phyloP scores from a whole-genome alignment of 163 green algal species.

The Smithsoniella earleae region DNA sequence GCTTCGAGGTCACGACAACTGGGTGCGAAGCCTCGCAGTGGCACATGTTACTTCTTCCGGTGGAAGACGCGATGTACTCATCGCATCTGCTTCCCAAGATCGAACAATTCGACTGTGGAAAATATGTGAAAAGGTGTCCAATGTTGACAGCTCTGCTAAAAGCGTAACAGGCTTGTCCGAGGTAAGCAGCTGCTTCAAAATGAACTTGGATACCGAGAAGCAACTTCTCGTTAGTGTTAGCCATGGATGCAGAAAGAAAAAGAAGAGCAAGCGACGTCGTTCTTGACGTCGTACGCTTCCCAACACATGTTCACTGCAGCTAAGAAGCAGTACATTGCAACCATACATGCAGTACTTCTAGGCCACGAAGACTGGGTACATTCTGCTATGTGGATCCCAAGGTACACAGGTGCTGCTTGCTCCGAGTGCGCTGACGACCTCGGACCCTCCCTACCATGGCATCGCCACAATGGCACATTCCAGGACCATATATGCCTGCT shows the following conservation, averaged over 20 bases:
- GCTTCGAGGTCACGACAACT: conserved; percentile 74
- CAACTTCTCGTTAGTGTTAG: too few species aligned
- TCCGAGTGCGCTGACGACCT: too few species aligned
- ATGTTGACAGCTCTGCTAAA: too few species aligned
- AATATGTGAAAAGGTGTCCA: conserved; percentile 1
- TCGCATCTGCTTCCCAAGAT: conserved; percentile 1
- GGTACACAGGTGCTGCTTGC: too few species aligned
- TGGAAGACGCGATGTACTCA: not conserved
- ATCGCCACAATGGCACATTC: too few species aligned
- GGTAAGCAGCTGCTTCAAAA: conserved; percentile 70
- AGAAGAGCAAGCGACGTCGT: conserved; percentile 27
- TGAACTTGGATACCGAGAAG: conserved; percentile 36
- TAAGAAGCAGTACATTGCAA: conserved; percentile 22
- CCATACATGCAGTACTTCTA: conserved; percentile 72
- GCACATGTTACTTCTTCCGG: conserved; percentile 29
- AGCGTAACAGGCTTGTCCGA: not conserved
- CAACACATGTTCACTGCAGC: conserved; percentile 37
- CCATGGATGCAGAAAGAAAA: too few species aligned
- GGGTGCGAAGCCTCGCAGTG: conserved; percentile 69
- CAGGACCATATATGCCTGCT: conserved; percentile 55
- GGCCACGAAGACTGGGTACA: conserved; percentile 94
- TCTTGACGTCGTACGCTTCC: conserved; percentile 54
- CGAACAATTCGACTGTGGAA: conserved; percentile 12
- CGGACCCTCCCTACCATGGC: too few species aligned
- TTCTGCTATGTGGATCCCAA: conserved; percentile 57